A percentile compares a stretch with the other conserved stretches of the same genome.
phyloP scores from a whole-genome alignment of 176 grass and related monocot genomes.

The Oryza officinalis region DNA sequence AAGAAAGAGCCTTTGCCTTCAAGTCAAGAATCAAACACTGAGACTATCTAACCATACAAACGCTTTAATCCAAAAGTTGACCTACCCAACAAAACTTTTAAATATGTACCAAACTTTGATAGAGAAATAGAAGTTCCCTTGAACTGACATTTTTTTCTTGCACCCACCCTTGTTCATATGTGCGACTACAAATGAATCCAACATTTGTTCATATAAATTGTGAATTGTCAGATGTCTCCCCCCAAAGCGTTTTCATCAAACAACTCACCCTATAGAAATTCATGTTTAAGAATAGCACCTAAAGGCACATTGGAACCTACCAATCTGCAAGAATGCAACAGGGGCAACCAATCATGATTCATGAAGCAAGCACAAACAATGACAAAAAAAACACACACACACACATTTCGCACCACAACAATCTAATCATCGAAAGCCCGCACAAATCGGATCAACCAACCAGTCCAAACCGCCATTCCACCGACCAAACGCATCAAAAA shows the following conservation, averaged over 20 bases:
- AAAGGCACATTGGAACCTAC: background rate
- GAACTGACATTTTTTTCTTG: background rate
- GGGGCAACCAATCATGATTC: background rate
- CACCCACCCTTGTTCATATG: background rate
- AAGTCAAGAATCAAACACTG: slow-evolving; percentile 18
- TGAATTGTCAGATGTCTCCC: background rate
- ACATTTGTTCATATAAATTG: background rate
- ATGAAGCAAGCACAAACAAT: too few species aligned
- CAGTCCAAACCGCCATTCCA: slow-evolving; percentile 15
- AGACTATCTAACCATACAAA: background rate
- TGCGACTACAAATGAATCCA: background rate
- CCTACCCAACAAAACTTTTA: slow-evolving; percentile 30
- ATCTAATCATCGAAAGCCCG: background rate
- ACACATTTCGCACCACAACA: background rate
- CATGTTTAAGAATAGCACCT: too few species aligned
- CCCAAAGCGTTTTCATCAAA: background rate
- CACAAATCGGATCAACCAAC: slow-evolving; percentile 4
- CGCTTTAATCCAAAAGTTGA: slow-evolving; percentile 20
- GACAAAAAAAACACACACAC: background rate
- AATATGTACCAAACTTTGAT: slow-evolving; percentile 29
- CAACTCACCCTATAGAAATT: background rate
- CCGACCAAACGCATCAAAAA: background rate
- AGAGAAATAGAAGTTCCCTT: slow-evolving; percentile 36
- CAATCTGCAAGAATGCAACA: background rate
- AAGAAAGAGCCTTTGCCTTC: background rate